phyloP scores from a whole-genome alignment of 228 moss, liverwort and hornwort species.

The Sphagnum magellanicum region DNA sequence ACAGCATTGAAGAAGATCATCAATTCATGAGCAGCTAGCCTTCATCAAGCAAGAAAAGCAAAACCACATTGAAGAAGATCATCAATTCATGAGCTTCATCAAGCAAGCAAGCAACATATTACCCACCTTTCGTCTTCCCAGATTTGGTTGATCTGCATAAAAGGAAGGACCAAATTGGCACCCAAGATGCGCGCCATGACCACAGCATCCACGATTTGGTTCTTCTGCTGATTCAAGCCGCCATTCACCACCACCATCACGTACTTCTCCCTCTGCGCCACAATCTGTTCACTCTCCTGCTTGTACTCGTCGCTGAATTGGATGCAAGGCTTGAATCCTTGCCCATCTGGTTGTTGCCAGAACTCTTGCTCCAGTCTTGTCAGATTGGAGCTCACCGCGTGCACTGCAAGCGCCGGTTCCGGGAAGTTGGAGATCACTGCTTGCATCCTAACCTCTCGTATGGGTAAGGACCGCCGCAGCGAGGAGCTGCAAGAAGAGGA shows the following conservation, averaged over 20 bases:
- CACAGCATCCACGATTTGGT: slow-evolving; percentile 68
- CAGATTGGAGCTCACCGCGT: slow-evolving; percentile 10
- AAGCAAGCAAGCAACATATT: background rate
- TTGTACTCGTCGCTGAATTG: slow-evolving; percentile 21
- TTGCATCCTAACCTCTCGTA: background rate
- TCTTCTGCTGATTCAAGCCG: slow-evolving; percentile 68
- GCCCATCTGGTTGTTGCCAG: slow-evolving; percentile 48
- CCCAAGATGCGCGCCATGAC: slow-evolving; percentile 63
- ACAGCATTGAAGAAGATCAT: no score
- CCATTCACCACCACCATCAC: slow-evolving; percentile 59
- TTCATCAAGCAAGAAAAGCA: background rate
- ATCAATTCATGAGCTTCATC: no score
- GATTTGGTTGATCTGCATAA: slow-evolving; percentile 56
- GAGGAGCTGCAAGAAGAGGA: background rate
- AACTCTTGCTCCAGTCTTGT: slow-evolving; percentile 23
- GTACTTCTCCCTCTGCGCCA: slow-evolving; percentile 27
- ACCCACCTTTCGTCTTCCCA: slow-evolving; percentile 68
- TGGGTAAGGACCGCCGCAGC: background rate
- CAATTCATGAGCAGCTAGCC: no score
- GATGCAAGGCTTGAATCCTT: slow-evolving; percentile 21
- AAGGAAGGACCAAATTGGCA: slow-evolving; percentile 46
- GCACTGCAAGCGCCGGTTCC: slow-evolving; percentile 12
- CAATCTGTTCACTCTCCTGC: slow-evolving; percentile 9
- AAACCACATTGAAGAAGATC: no score
- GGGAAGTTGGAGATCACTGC: slow-evolving; percentile 1